phyloP scores from a whole-genome alignment of 805 yeast species.

The Hanseniaspora mollemarum region DNA sequence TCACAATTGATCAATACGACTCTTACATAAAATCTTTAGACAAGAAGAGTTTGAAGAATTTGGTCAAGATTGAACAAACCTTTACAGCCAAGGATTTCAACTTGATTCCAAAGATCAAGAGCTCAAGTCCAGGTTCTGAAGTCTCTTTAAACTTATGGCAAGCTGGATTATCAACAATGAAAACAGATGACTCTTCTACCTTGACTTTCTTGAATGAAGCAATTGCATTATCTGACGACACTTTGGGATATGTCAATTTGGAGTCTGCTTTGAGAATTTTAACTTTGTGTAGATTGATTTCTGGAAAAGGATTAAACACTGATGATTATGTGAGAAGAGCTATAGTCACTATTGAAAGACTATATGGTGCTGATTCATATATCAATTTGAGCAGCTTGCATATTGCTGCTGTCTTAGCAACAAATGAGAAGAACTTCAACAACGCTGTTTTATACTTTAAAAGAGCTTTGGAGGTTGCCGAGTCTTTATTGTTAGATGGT shows the following conservation, averaged over 20 bases:
- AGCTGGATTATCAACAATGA: slow-evolving; percentile 37
- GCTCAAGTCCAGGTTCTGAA: slow-evolving; percentile 52
- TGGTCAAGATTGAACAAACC: slow-evolving; percentile 32
- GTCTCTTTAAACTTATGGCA: slow-evolving; percentile 67
- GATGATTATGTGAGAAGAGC: slow-evolving; percentile 56
- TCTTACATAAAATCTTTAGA: slow-evolving; percentile 26
- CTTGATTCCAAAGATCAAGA: slow-evolving; percentile 66
- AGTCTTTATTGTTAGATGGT: slow-evolving; percentile 36
- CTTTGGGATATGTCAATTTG: slow-evolving; percentile 52
- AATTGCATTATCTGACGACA: slow-evolving; percentile 62
- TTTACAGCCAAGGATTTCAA: slow-evolving; percentile 53
- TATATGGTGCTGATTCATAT: slow-evolving; percentile 66
- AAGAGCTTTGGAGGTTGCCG: slow-evolving; percentile 51
- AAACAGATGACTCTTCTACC: slow-evolving; percentile 40
- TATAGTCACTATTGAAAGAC: slow-evolving; percentile 63
- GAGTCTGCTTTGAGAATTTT: slow-evolving; percentile 23
- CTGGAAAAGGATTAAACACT: slow-evolving; percentile 36
- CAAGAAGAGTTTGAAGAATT: slow-evolving; percentile 31
- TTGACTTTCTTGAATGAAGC: slow-evolving; percentile 57
- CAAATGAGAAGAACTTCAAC: slow-evolving; percentile 43
- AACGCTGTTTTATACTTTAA: slow-evolving; percentile 53
- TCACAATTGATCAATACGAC: slow-evolving; percentile 34
- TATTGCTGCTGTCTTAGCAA: slow-evolving; percentile 65
- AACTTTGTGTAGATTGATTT: slow-evolving; percentile 42
- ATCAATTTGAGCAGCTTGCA: slow-evolving; percentile 61